Base-by-base conservation (phyloP, 176 grass and related monocot genomes). In the Pontederia crassipes region DNA sequence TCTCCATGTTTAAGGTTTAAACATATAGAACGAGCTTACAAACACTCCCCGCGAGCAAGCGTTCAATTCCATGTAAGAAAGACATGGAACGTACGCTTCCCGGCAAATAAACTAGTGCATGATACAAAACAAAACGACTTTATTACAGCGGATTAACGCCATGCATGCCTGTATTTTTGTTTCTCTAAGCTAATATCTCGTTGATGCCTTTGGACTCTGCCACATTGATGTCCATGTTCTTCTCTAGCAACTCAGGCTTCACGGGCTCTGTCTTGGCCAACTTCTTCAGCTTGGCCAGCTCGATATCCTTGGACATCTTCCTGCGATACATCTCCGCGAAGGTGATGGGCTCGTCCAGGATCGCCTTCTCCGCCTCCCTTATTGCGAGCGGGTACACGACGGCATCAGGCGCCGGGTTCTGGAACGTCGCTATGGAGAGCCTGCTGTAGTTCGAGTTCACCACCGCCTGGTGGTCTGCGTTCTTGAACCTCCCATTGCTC, bases 401-500 rank as follows among this genome's bases (percentile, higher is more conserved):
- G 8, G 92, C 92, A 56, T 88, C 79, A 0, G 79, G 81, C 40
- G 92, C 81, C 16, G 92, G 92, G 71, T 91, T 97, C 79, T 97
- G 87, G 67, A 97, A 97, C 29, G 92, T 85, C 12, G 87, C 92
- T 58, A 97, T 77, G 9, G 87, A 88, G 48, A 97, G 76, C 50
- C 87, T 17, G 76, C 81, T 69, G 81, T 59, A 73, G 70, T 91
- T 74, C 7, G 79, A 82, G 84, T 91, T 97, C 76, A 97, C 92
- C 51, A 88, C 87, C 8, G 83, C 84, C 78, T 97, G 92, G 70
- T 97, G 92, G 12, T 97, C 87, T 0, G 87, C 87, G 32, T 91
- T 97, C 87, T 83, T 91, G 83, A 97, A 97, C 57, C 92, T 75
- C 1, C 87, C 92, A 12, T 97, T 97, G 78, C 87, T 97, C 75